Base-by-base conservation (phyloP, 257 asterid species). In the Capsicum chinense region DNA sequence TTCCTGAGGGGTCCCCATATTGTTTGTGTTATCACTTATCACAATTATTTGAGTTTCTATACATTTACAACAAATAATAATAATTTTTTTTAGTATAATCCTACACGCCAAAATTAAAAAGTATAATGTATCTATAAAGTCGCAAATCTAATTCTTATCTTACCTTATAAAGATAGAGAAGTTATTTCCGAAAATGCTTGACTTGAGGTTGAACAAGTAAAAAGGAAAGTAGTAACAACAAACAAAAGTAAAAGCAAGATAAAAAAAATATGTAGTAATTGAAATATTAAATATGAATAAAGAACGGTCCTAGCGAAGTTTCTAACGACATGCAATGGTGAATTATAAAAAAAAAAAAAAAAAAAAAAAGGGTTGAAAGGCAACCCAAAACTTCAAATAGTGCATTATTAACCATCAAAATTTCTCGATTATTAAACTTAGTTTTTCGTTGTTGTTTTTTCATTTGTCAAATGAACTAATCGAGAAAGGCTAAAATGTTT, bases 21-120 rank as follows among this genome's bases (percentile, higher is more conserved):
- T 85, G 60, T 73, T 50, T 3, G 83, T 85, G 88, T 90, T 86
- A 86, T 87, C 88, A 86, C 83, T 84, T 69, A 58, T 81, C 91
- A 88, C 84, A 87, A 84, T 62, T 59, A 84, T 82, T 71, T 85
- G 13, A 56, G 44, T 83, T 26, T 1, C 73, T 63, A 84, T 9
- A 66, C 35, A 52, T 16, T 8, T 5, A 39, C 44, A 39, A 39
- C 2, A 39, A 39, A 3, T 21, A 39, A 39, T 39, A 39, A 26
- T 26, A 1, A 1, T 1, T 26, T 26, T 1, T 26, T 26, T 26
- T 26, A 26, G 33, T 26, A 26, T 26, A 26, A 26, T 26, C 33
- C 33, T 26, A 26, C 33, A 26, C 33, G 33, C 2, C 33, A 26
- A 0, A 26, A 26, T 26, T 26, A 26, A 26, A 26, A 26, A 26